These are phyloP conservation scores for Fusarium circinatum DNA, from an alignment of 2,329 filamentous ascomycete species.

Conservation along the genomic window DNA sequence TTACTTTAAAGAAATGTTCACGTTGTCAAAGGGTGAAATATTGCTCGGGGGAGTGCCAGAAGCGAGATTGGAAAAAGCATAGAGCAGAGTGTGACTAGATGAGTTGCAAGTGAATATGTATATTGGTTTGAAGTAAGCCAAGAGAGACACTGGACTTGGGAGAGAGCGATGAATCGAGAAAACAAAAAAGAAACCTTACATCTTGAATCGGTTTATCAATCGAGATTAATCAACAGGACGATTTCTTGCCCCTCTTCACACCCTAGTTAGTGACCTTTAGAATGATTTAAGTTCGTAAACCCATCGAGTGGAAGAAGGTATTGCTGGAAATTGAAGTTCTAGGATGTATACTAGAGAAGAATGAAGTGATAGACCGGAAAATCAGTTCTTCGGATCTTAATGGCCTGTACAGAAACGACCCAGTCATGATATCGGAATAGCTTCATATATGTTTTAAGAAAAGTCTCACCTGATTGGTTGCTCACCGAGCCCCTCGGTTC, in stretches of 20 bases:
- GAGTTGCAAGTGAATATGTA: background rate
- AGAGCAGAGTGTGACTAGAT: constrained; percentile 52
- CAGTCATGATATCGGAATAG: background rate
- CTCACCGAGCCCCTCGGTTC: constrained; percentile 30
- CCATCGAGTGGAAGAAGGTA: background rate
- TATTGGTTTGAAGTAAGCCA: background rate
- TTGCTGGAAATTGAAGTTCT: background rate
- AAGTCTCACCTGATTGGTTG: constrained; percentile 19
- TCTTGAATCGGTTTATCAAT: background rate
- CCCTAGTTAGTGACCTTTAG: background rate
- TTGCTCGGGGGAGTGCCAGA: constrained; percentile 64
- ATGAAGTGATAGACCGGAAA: background rate
- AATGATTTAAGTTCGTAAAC: background rate
- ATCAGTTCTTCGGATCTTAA: no score
- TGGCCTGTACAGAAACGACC: background rate
- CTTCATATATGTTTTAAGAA: background rate
- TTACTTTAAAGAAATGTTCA: constrained; percentile 55
- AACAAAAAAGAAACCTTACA: background rate
- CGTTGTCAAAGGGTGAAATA: constrained; percentile 59
- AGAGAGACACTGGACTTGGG: background rate
- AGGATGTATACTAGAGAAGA: background rate
- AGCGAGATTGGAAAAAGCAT: constrained; percentile 64
- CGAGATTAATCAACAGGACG: background rate
- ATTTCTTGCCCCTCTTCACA: background rate
- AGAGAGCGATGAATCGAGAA: background rate